Conservation (phyloP, 169 alveolate species). For the Eimeria zaria region DNA sequence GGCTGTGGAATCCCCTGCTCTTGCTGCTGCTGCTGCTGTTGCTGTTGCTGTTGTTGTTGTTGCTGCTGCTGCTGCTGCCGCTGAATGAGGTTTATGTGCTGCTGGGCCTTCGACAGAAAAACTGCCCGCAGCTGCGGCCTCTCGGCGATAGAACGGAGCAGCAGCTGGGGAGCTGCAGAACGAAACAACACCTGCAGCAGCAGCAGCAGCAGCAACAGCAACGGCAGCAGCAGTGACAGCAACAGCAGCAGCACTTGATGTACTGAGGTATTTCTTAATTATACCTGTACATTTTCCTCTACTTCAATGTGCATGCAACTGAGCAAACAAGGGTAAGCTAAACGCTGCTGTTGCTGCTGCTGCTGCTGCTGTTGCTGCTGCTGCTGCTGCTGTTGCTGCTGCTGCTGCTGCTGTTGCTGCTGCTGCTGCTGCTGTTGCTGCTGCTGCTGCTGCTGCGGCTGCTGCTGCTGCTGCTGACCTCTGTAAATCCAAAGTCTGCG, state of each 20-base stretch:
- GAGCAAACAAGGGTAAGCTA: neutral
- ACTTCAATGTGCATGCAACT: too few relatives aligned
- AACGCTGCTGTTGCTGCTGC: too few relatives aligned
- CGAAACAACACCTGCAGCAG: constrained; percentile 71
- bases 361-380: too few relatives aligned
- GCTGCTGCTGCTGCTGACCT: constrained; percentile 49
- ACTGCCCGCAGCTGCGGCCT: constrained; percentile 46
- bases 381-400: too few relatives aligned
- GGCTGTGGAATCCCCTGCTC: constrained; percentile 13
- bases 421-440: constrained; percentile 7
- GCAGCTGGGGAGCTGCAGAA: constrained; percentile 60
- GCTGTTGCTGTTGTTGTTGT: constrained; percentile 6
- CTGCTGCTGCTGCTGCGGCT: constrained; percentile 40
- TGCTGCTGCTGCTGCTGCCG: constrained; percentile 67
- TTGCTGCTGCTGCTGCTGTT: constrained; percentile 27
- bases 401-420: too few relatives aligned
- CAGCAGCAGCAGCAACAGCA: constrained; percentile 62
- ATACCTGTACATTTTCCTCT: too few relatives aligned
- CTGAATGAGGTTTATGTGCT: constrained; percentile 3
- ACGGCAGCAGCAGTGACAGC: neutral
- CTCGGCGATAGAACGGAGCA: constrained; percentile 36
- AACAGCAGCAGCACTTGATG: constrained; percentile 24
- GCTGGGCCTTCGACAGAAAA: constrained; percentile 26
- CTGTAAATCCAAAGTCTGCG: constrained; percentile 24
- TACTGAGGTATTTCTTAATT: too few relatives aligned